These are phyloP conservation scores for Hypericum perforatum DNA, from an alignment of 345 rosid genomes.

Conservation along the genomic window DNA sequence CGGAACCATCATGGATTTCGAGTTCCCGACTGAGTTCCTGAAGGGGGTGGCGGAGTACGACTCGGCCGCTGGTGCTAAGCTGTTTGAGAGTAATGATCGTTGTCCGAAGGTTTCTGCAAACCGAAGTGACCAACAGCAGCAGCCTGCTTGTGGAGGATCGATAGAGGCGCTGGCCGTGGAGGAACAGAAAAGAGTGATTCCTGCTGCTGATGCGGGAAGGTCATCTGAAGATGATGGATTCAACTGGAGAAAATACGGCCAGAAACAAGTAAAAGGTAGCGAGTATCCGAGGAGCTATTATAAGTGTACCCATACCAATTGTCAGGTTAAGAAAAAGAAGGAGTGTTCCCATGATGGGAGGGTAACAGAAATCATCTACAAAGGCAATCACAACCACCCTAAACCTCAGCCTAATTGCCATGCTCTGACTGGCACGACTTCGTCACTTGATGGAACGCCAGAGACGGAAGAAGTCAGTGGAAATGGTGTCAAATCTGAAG, in stretches of 20 bases:
- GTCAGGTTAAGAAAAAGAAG: conserved; percentile 51
- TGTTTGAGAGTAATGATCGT: conserved; percentile 11
- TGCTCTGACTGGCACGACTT: conserved; percentile 23
- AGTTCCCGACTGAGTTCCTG: too few species aligned
- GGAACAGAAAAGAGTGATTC: conserved; percentile 30
- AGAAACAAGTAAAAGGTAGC: conserved; percentile 59
- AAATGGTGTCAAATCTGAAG: conserved; percentile 21
- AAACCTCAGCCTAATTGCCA: conserved; percentile 39
- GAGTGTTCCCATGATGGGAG: conserved; percentile 53
- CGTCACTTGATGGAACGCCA: conserved; percentile 26
- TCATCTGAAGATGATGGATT: conserved; percentile 52
- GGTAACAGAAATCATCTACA: conserved; percentile 57
- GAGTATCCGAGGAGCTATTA: conserved; percentile 60
- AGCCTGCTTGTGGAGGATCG: conserved; percentile 22
- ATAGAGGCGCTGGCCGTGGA: conserved; percentile 10
- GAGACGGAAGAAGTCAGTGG: conserved; percentile 27
- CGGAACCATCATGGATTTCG: conserved; percentile 24
- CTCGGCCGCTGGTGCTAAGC: conserved; percentile 16
- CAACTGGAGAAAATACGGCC: conserved; percentile 64
- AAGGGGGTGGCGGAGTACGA: conserved; percentile 22
- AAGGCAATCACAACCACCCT: conserved; percentile 48
- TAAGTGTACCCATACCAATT: conserved; percentile 48
- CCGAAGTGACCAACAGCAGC: conserved; percentile 19
- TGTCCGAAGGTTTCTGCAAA: conserved; percentile 15
- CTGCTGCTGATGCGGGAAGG: conserved; percentile 23